Evolutionary conservation across 768 basidiomycete species (phyloP), one percentile per base, ranked within the genome.

Genomic region (Boletus reticulatus): DNA sequence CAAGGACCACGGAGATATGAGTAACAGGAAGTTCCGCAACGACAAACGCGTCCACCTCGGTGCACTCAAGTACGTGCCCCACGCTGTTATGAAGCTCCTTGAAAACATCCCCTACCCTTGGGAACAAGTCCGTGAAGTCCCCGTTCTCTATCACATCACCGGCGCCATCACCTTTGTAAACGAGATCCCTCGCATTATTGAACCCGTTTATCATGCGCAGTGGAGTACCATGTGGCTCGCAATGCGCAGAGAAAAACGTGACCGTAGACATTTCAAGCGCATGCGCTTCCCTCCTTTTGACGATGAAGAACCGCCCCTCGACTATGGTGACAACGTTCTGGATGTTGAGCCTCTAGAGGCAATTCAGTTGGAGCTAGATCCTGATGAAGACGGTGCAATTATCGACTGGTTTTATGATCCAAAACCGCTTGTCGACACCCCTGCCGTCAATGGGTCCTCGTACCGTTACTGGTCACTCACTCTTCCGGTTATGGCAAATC

Each of bases 141-240:
- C 94, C 10, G 95, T 98, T 17, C 80, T 99, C 54, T 99, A 99
- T 73, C 97, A 99, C 71, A 96, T 99, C 67, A 98, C 97, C 10
- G 97, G 97, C 60, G 97, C 97, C 39, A 99, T 99, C 74, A 98
- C 97, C 3, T 99, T 99, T 67, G 97, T 99, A 62, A 98, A 98
- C 76, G 94, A 98, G 72, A 89, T 98, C 38, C 97, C 97, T 42
- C 88, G 93, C 45, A 85, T 99, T 62, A 90, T 98, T 58, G 97
- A 98, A 71, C 97, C 97, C 7, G 84, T 99, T 11, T 98, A 97
- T 73, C 97, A 99, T 71, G 94, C 97, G 1, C 97, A 98, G 67
- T 99, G 97, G 97, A 95, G 93, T 69, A 91, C 92, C 6, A 99
- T 99, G 97, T 99, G 97, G 97, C 78, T 99, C 44, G 96, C 97